Conservation (phyloP, 306 rosid genomes). For the Cucumis melo region DNA sequence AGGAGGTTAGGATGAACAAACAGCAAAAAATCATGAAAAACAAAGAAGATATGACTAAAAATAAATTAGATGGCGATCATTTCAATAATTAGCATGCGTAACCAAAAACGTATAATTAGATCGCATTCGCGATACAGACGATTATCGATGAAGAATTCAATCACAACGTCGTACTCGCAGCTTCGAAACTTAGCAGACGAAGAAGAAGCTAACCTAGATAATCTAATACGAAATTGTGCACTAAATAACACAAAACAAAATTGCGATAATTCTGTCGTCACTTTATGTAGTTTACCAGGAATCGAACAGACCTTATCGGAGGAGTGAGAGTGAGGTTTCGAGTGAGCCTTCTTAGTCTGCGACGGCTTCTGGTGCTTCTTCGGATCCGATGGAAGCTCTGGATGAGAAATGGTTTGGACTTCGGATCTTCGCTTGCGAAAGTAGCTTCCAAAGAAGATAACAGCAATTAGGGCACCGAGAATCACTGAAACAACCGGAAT, state of each 20-base stretch:
- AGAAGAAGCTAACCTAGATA: neutral
- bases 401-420: constrained; percentile 50
- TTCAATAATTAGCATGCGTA: neutral
- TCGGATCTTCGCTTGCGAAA: constrained; percentile 59
- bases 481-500: constrained; percentile 40
- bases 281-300: neutral
- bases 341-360: constrained; percentile 49
- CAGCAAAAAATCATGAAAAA: neutral
- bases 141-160: neutral
- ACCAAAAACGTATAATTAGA: neutral
- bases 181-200: neutral
- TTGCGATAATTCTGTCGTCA: neutral
- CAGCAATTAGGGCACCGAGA: constrained; percentile 54
- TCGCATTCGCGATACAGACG: neutral
- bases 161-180: neutral
- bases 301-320: constrained; percentile 49
- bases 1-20: neutral
- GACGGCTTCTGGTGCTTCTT: constrained; percentile 33
- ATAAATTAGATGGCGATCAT: neutral
- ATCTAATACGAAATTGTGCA: neutral
- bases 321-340: constrained; percentile 47
- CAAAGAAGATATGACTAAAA: neutral
- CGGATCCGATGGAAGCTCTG: constrained; percentile 36
- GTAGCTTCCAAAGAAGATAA: constrained; percentile 52
- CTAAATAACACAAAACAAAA: neutral